Conservation (phyloP, 2,329 filamentous ascomycete species). For the Emergomyces pasteurianus region DNA sequence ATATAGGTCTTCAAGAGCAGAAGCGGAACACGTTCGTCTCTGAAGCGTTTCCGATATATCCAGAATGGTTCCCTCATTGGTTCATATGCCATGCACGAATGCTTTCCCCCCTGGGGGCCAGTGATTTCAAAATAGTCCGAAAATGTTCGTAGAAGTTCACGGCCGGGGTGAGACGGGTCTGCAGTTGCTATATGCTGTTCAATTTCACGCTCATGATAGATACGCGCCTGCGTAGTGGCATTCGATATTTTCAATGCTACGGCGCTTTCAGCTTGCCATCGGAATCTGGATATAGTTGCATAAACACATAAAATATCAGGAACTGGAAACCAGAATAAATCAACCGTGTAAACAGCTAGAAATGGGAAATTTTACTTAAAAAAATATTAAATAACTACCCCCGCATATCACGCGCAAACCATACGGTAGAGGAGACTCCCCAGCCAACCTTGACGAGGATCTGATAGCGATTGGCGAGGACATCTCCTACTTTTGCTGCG, state of each 20-base stretch:
- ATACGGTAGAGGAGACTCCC: conserved; percentile 6
- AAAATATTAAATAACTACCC: neutral
- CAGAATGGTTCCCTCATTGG: conserved; percentile 24
- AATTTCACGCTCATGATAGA: conserved; percentile 15
- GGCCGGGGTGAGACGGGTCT: conserved; percentile 16
- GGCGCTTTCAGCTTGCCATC: conserved; percentile 3
- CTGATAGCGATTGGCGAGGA: conserved; percentile 7
- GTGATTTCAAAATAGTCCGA: conserved; percentile 16
- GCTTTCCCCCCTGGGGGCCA: conserved; percentile 13
- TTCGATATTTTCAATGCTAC: conserved; percentile 9
- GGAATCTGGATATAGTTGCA: neutral
- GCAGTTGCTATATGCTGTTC: conserved; percentile 15
- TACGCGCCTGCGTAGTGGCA: neutral
- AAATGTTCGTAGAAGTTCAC: conserved; percentile 16
- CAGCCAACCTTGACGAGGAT: conserved; percentile 8
- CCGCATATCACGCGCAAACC: conserved; percentile 9
- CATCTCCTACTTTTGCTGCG: conserved; percentile 7
- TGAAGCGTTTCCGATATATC: conserved; percentile 16
- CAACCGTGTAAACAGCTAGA: neutral
- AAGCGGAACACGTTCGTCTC: conserved; percentile 13
- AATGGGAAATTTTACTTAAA: neutral
- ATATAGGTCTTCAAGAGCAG: conserved; percentile 19
- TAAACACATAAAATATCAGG: neutral
- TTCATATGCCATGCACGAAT: conserved; percentile 23
- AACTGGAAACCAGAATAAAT: neutral